These are phyloP conservation scores for Coelastrella sp. DNA, from an alignment of 139 green algal species.

Conservation along the genomic window DNA sequence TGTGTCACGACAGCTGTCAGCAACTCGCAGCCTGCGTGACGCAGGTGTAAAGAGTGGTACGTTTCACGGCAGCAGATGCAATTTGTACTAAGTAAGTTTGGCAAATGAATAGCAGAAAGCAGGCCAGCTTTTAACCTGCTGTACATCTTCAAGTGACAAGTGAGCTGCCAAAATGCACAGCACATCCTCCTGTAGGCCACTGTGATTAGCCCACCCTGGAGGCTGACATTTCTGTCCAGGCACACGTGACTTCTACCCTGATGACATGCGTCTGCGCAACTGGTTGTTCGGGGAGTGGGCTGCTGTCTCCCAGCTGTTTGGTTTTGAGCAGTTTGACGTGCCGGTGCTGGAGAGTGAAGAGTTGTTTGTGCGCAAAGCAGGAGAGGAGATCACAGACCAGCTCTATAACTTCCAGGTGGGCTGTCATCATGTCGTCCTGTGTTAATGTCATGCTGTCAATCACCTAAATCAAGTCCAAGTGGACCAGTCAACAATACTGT, in stretches of 20 bases:
- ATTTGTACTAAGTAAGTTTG: no score
- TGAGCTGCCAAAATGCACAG: not conserved
- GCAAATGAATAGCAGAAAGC: not conserved
- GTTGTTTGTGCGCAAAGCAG: constrained; percentile 97
- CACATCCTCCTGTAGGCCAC: not conserved
- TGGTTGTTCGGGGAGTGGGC: constrained; percentile 95
- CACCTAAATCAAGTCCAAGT: not conserved
- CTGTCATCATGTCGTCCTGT: not conserved
- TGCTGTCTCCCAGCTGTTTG: constrained; percentile 56
- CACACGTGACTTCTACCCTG: constrained; percentile 95
- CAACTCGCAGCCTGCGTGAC: not conserved
- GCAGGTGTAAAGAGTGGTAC: no score
- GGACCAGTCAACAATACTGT: not conserved
- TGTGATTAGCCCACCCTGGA: not conserved
- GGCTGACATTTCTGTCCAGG: constrained; percentile 57
- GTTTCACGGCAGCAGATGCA: no score
- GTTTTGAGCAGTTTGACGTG: constrained; percentile 84
- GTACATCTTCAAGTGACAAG: not conserved
- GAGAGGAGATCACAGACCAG: constrained; percentile 98
- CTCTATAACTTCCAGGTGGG: constrained; percentile 96
- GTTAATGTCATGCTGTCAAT: not conserved
- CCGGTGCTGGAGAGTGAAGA: constrained; percentile 98
- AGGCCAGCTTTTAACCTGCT: not conserved
- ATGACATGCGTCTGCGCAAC: constrained; percentile 93
- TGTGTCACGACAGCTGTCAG: not conserved